Conservation (phyloP, 2,329 filamentous ascomycete genomes). For the Monosporascus ibericus region DNA sequence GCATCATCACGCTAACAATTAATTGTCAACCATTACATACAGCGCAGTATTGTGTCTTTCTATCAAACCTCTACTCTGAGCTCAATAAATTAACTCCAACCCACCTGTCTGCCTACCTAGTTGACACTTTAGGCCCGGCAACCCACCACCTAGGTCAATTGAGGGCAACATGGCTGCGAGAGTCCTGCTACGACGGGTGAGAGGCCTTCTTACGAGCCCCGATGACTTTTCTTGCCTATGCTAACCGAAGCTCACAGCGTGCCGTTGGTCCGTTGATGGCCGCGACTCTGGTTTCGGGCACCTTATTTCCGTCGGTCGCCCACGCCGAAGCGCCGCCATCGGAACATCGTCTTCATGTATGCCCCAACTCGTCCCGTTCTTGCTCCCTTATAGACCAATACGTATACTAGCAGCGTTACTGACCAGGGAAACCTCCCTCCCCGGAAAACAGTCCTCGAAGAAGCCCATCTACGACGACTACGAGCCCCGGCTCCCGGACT, state of each 20-base stretch:
- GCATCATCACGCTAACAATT: neutral
- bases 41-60: too few species aligned
- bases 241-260: slow-evolving; percentile 31
- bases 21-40: neutral
- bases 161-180: slow-evolving; percentile 52
- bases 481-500: slow-evolving; percentile 36
- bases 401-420: neutral
- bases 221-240: slow-evolving; percentile 5
- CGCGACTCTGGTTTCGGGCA: slow-evolving; percentile 30
- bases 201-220: slow-evolving; percentile 8
- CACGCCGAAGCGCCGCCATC: slow-evolving; percentile 40
- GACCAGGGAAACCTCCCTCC: neutral
- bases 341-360: slow-evolving; percentile 17
- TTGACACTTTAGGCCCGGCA: slow-evolving; percentile 2
- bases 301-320: slow-evolving; percentile 29
- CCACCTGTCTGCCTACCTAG: neutral
- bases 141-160: slow-evolving; percentile 33
- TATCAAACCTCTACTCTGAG: neutral
- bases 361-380: neutral
- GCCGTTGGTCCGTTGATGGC: slow-evolving; percentile 49
- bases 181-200: slow-evolving; percentile 53
- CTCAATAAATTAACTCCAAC: neutral
- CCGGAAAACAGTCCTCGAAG: slow-evolving; percentile 31
- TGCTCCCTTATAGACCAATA: too few species aligned
- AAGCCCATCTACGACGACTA: slow-evolving; percentile 80